Percentiles rank a stretch among this genome's conserved stretches.
Conservation (phyloP, 495 filamentous ascomycete genomes). For the Daldinia bambusicola region DNA sequence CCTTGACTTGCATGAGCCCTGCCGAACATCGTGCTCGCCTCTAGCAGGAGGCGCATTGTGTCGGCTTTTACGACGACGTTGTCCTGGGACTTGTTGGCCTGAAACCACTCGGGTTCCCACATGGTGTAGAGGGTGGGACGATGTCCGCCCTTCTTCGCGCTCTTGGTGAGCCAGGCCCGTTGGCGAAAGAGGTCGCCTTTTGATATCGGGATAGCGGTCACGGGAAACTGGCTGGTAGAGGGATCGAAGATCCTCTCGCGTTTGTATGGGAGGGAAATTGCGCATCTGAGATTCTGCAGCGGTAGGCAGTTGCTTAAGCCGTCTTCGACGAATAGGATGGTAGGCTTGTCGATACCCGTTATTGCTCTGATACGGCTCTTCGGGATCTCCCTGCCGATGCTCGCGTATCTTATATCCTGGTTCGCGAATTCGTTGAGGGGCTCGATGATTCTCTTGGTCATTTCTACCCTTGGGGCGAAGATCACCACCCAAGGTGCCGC, state of each 20-base stretch:
- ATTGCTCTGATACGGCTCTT: neutral
- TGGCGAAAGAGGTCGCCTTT: neutral
- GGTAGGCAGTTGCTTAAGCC: neutral
- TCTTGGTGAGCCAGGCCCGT: neutral
- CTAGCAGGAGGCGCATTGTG: neutral
- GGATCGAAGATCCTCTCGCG: neutral
- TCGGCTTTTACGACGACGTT: neutral
- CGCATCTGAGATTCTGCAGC: neutral
- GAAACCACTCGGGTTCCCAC: neutral
- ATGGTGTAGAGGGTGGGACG: neutral
- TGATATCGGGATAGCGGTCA: neutral
- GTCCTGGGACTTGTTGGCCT: neutral
- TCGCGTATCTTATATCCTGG: neutral
- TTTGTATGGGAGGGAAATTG: neutral
- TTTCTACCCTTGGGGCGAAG: neutral
- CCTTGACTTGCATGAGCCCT: neutral
- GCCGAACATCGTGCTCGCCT: neutral
- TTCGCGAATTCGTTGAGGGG: neutral
- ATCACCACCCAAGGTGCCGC: neutral
- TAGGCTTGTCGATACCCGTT: neutral
- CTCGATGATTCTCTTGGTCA: neutral
- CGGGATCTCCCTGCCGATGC: neutral
- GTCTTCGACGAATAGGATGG: neutral
- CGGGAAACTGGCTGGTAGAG: neutral
- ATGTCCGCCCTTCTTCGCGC: neutral